Evolutionary conservation across 345 rosid species (phyloP).

Genomic region (Corymbia maculata): DNA sequence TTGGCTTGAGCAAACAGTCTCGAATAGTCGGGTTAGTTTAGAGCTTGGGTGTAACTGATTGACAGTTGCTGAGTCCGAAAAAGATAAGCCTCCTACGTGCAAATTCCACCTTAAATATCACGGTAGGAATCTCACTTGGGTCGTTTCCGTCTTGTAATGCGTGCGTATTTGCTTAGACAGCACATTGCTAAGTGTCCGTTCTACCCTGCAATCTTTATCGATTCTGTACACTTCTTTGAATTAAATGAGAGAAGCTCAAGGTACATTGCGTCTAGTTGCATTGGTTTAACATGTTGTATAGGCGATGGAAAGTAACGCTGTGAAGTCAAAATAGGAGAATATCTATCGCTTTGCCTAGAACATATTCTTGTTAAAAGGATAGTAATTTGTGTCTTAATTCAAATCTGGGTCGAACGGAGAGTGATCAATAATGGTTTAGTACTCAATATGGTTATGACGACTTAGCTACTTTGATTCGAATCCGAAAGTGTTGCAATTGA

Average conservation of each 20-base stretch:
- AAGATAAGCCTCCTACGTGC: not conserved
- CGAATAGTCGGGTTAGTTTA: not conserved
- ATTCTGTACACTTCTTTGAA: not conserved
- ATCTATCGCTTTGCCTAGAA: not conserved
- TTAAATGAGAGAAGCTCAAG: not conserved
- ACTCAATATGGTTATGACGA: not conserved
- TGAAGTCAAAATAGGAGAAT: not conserved
- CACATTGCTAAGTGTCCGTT: not conserved
- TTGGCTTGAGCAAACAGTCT: not conserved
- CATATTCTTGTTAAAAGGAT: too few relatives aligned
- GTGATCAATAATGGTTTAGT: not conserved
- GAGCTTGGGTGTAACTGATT: fast-evolving
- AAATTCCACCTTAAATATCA: not conserved
- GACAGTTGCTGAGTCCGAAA: not conserved
- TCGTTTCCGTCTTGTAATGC: not conserved
- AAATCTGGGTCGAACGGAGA: fast-evolving
- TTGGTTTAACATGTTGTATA: not conserved
- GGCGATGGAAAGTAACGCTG: not conserved
- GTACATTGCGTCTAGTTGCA: not conserved
- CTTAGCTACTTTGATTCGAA: not conserved
- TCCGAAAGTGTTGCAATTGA: not conserved
- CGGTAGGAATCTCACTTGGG: not conserved
- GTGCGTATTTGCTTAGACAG: not conserved
- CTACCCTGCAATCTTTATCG: not conserved
- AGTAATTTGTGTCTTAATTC: too few relatives aligned